These are phyloP conservation scores for Aureobasidium sp. DNA, from an alignment of 2,329 filamentous ascomycete genomes.

Conservation along the genomic window DNA sequence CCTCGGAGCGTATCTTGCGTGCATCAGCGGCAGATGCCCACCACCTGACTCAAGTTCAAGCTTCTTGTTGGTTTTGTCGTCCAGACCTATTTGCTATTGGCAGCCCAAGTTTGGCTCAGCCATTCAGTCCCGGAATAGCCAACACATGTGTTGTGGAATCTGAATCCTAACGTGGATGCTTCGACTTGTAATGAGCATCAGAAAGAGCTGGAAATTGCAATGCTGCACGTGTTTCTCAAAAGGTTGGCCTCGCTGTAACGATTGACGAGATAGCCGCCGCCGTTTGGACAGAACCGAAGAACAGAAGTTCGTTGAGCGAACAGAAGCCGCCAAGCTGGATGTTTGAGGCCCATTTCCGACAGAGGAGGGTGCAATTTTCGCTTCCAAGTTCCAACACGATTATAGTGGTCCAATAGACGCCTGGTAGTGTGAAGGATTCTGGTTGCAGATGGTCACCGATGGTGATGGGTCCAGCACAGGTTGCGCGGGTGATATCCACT, in stretches of 20 bases:
- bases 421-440: not conserved
- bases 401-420: not conserved
- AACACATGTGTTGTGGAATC: not conserved
- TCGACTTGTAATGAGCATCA: not conserved
- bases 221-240: not conserved
- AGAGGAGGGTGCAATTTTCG: not conserved
- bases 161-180: not conserved
- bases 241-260: not conserved
- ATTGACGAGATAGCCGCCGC: not conserved
- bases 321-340: not conserved
- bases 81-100: not conserved
- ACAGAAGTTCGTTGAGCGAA: constrained; percentile 1
- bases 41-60: constrained; percentile 9
- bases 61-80: not conserved
- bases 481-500: constrained; percentile 7
- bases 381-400: not conserved
- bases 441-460: not conserved
- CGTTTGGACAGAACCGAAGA: constrained; percentile 6
- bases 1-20: not conserved
- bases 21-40: not conserved
- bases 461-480: not conserved
- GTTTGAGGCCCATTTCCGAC: not conserved
- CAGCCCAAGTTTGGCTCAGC: not conserved
- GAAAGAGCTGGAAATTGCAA: not conserved
- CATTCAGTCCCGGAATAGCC: not conserved